Conservation (phyloP, 441 rosid genomes). For the Gossypium aridum region DNA sequence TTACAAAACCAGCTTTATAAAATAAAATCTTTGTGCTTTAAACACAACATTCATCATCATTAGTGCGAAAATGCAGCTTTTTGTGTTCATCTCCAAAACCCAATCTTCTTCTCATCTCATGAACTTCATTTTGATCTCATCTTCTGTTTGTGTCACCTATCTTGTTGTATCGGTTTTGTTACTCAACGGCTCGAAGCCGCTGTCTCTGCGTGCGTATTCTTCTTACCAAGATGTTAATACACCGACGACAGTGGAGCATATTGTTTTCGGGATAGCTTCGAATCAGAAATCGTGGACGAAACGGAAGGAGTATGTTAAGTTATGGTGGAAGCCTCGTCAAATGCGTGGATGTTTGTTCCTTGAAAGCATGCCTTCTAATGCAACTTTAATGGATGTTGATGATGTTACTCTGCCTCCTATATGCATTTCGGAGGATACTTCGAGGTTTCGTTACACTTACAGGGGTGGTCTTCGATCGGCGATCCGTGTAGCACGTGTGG, state of each 20-base stretch:
- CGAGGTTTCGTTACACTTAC: constrained; percentile 61
- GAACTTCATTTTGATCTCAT: constrained; percentile 29
- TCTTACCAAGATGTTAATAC: constrained; percentile 18
- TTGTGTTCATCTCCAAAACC: constrained; percentile 26
- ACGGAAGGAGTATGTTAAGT: constrained; percentile 57
- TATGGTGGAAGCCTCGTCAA: constrained; percentile 67
- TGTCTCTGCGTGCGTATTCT: constrained; percentile 11
- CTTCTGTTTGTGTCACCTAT: constrained; percentile 36
- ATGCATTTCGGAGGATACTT: constrained; percentile 69
- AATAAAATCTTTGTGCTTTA: neutral
- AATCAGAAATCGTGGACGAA: constrained; percentile 49
- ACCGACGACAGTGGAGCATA: constrained; percentile 40
- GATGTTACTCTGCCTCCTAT: constrained; percentile 54
- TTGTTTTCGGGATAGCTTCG: constrained; percentile 79
- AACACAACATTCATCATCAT: neutral
- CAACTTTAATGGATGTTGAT: constrained; percentile 16
- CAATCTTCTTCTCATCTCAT: constrained; percentile 30
- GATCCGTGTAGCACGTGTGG: constrained; percentile 68
- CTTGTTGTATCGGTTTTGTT: constrained; percentile 38
- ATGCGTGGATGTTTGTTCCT: constrained; percentile 87
- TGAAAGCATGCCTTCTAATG: constrained; percentile 31
- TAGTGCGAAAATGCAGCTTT: constrained; percentile 25
- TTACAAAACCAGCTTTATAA: neutral
- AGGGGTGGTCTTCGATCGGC: constrained; percentile 62
- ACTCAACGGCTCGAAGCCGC: constrained; percentile 26